These are phyloP conservation scores for Malbranchea zuffiana DNA, from an alignment of 2,329 filamentous ascomycete species.

Conservation along the genomic window DNA sequence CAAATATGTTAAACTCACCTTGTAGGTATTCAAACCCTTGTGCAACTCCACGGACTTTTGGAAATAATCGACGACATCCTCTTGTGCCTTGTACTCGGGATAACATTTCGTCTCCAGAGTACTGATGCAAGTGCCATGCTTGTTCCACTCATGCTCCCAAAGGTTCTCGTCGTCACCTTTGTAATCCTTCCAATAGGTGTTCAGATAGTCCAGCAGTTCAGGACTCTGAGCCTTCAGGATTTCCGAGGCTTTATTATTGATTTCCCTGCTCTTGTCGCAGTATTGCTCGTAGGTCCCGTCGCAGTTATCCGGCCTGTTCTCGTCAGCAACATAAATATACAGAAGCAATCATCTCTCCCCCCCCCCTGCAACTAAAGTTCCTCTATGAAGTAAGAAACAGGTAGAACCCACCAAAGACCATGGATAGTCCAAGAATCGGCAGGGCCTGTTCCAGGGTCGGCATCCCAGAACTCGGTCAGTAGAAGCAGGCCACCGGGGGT, in stretches of 20 bases:
- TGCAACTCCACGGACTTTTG: slow-evolving; percentile 45
- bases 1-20: slow-evolving; percentile 24
- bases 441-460: slow-evolving; percentile 43
- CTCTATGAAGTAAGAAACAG: background rate
- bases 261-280: slow-evolving; percentile 45
- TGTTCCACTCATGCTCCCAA: slow-evolving; percentile 62
- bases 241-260: slow-evolving; percentile 46
- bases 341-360: background rate
- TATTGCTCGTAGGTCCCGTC: slow-evolving; percentile 47
- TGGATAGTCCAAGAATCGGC: slow-evolving; percentile 49
- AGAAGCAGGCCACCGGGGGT: slow-evolving; percentile 47
- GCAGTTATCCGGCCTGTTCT: slow-evolving; percentile 40
- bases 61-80: slow-evolving; percentile 51
- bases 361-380: background rate
- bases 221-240: slow-evolving; percentile 42
- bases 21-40: slow-evolving; percentile 45
- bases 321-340: background rate
- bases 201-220: slow-evolving; percentile 47
- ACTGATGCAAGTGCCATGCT: slow-evolving; percentile 62
- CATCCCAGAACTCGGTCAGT: slow-evolving; percentile 53
- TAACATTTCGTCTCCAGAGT: slow-evolving; percentile 58
- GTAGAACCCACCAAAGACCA: slow-evolving; percentile 43
- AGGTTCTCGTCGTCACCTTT: slow-evolving; percentile 45
- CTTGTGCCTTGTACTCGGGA: slow-evolving; percentile 41
- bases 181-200: slow-evolving; percentile 50